Evolutionary conservation across 257 asterid species (phyloP).

Genomic region (Haberlea rhodopensis): DNA sequence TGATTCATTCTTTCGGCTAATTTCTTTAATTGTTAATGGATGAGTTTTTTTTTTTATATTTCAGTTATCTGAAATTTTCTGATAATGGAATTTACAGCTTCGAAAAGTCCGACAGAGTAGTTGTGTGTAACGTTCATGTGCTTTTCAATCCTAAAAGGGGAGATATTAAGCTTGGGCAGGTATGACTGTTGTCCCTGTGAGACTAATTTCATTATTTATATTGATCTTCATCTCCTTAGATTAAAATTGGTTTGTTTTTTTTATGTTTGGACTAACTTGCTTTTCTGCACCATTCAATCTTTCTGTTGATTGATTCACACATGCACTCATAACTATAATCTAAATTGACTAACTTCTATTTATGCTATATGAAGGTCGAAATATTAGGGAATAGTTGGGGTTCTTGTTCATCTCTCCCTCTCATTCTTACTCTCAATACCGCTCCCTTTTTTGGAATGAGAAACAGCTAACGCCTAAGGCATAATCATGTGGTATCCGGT

Average conservation of each 20-base stretch:
- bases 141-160: constrained; percentile 97
- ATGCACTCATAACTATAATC: constrained; percentile 4
- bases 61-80: constrained; percentile 14
- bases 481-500: background rate
- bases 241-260: constrained; percentile 15
- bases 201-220: constrained; percentile 8
- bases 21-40: no score
- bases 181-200: constrained; percentile 28
- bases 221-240: constrained; percentile 16
- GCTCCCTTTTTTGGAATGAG: background rate
- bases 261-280: background rate
- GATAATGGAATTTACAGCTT: constrained; percentile 46
- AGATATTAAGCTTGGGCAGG: constrained; percentile 97
- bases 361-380: constrained; percentile 1
- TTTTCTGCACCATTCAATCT: constrained; percentile 5
- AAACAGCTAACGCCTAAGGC: background rate
- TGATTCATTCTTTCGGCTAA: no score
- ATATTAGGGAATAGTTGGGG: constrained; percentile 1
- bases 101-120: constrained; percentile 50
- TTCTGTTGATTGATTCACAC: constrained; percentile 1
- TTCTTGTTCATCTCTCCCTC: background rate
- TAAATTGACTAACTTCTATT: background rate
- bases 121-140: constrained; percentile 92
- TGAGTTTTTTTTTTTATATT: background rate
- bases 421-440: background rate